A percentile compares a stretch with the other conserved stretches of the same genome.
phyloP scores from a whole-genome alignment of 345 rosid species.

The Sisymbrium irio region DNA sequence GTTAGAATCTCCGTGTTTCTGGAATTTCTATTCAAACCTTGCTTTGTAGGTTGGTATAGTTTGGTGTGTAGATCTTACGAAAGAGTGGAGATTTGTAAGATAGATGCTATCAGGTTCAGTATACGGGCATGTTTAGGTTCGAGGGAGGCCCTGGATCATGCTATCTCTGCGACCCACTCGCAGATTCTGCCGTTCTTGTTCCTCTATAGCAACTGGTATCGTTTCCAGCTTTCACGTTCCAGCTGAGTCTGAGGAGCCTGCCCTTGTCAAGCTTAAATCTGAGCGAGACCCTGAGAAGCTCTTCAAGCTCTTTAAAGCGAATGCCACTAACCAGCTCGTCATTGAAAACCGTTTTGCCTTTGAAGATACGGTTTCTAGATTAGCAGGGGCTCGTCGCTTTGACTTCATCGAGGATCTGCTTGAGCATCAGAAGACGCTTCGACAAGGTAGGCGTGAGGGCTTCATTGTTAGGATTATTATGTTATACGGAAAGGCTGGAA shows the following conservation, averaged over 20 bases:
- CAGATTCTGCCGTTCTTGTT: conserved; percentile 48
- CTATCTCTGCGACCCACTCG: conserved; percentile 54
- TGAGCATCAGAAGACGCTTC: conserved; percentile 81
- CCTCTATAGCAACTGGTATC: conserved; percentile 25
- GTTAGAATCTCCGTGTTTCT: neutral
- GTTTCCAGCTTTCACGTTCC: conserved; percentile 26
- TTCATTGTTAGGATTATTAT: conserved; percentile 75
- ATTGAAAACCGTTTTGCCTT: conserved; percentile 67
- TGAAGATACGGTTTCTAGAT: conserved; percentile 68
- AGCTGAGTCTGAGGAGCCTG: conserved; percentile 47
- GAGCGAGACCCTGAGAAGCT: conserved; percentile 81
- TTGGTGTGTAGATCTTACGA: conserved; percentile 9
- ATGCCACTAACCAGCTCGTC: conserved; percentile 61
- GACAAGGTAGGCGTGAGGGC: conserved; percentile 83
- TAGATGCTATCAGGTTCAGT: conserved; percentile 18
- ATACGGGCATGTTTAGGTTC: conserved; percentile 45
- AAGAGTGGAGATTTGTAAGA: conserved; percentile 4
- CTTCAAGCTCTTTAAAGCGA: conserved; percentile 57
- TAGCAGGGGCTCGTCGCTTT: conserved; percentile 66
- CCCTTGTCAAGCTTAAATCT: conserved; percentile 67
- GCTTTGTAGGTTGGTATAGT: neutral
- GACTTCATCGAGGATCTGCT: conserved; percentile 72
- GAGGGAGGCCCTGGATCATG: conserved; percentile 53
- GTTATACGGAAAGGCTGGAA: conserved; percentile 79
- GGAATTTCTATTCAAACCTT: neutral